These are phyloP conservation scores for Mucor racemosus DNA, from an alignment of 371 early-diverging fungal species.

Conservation along the genomic window DNA sequence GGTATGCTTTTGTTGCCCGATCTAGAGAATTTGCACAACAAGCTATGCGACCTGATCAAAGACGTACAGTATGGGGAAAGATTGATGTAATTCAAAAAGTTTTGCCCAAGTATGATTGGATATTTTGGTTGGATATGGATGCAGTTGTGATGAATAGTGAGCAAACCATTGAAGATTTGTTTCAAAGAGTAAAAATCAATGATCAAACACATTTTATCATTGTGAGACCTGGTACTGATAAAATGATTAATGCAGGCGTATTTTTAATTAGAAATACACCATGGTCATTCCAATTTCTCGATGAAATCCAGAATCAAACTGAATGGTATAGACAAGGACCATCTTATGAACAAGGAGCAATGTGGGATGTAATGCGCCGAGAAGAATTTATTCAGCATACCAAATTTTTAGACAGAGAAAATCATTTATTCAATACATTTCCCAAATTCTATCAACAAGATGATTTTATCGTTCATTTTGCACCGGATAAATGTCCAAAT, in stretches of 20 bases:
- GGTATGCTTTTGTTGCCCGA: constrained; percentile 60
- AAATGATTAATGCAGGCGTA: constrained; percentile 64
- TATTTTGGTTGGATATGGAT: constrained; percentile 71
- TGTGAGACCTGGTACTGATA: constrained; percentile 47
- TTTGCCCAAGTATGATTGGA: constrained; percentile 62
- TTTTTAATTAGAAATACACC: constrained; percentile 58
- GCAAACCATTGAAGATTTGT: constrained; percentile 38
- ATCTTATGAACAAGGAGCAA: constrained; percentile 58
- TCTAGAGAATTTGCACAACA: constrained; percentile 61
- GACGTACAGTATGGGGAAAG: constrained; percentile 67
- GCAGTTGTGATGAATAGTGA: constrained; percentile 55
- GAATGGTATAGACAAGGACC: constrained; percentile 43
- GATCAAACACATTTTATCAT: constrained; percentile 48
- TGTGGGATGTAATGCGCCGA: constrained; percentile 57
- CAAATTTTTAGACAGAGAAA: constrained; percentile 44
- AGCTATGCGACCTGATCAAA: constrained; percentile 36
- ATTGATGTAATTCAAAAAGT: constrained; percentile 60
- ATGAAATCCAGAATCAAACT: constrained; percentile 40
- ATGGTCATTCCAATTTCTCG: constrained; percentile 51
- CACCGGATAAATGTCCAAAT: constrained; percentile 58
- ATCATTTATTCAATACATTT: constrained; percentile 60
- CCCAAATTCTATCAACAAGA: constrained; percentile 45
- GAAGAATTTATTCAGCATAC: constrained; percentile 20
- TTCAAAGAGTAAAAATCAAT: constrained; percentile 25
- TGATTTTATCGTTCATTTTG: constrained; percentile 62